phyloP scores from a whole-genome alignment of 805 yeast genomes.

The Diddensiella santjacobensis region DNA sequence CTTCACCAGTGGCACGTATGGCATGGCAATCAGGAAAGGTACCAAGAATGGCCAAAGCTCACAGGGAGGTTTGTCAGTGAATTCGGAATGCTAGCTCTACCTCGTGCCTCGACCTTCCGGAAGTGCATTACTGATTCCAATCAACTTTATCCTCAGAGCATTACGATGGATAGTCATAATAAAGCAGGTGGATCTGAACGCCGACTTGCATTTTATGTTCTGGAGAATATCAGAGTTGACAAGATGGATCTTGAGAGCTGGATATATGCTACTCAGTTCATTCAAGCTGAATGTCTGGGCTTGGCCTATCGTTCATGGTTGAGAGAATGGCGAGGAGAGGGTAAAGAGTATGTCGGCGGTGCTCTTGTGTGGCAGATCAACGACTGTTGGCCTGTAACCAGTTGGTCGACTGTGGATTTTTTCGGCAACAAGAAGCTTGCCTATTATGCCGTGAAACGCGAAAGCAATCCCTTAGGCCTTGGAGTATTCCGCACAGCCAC shows the following conservation, averaged over 20 bases:
- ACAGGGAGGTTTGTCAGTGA: slow-evolving; percentile 8
- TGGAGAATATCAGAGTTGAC: slow-evolving; percentile 40
- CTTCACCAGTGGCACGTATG: slow-evolving; percentile 14
- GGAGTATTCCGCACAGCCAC: slow-evolving; percentile 34
- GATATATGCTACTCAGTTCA: slow-evolving; percentile 48
- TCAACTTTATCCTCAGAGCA: slow-evolving; percentile 39
- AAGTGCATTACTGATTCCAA: slow-evolving; percentile 28
- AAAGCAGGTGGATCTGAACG: slow-evolving; percentile 45
- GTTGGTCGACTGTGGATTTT: slow-evolving; percentile 47
- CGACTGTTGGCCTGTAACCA: slow-evolving; percentile 49
- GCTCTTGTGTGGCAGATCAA: slow-evolving; percentile 51
- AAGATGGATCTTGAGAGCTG: slow-evolving; percentile 37
- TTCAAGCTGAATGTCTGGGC: slow-evolving; percentile 48
- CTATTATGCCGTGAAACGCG: slow-evolving; percentile 45
- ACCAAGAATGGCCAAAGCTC: slow-evolving; percentile 8
- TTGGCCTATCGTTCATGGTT: slow-evolving; percentile 45
- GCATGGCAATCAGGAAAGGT: slow-evolving; percentile 9
- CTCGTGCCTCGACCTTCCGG: slow-evolving; percentile 33
- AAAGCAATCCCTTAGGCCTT: slow-evolving; percentile 31
- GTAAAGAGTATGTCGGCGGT: slow-evolving; percentile 40
- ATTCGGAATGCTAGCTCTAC: slow-evolving; percentile 41
- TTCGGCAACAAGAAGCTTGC: slow-evolving; percentile 42
- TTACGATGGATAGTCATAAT: slow-evolving; percentile 43
- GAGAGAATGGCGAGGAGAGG: slow-evolving; percentile 40
- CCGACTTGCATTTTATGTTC: slow-evolving; percentile 42